A percentile compares a stretch with the other conserved stretches of the same genome.
Evolutionary conservation across 495 filamentous ascomycete genomes (phyloP).

Genomic region (Trichoderma asperelloides): DNA sequence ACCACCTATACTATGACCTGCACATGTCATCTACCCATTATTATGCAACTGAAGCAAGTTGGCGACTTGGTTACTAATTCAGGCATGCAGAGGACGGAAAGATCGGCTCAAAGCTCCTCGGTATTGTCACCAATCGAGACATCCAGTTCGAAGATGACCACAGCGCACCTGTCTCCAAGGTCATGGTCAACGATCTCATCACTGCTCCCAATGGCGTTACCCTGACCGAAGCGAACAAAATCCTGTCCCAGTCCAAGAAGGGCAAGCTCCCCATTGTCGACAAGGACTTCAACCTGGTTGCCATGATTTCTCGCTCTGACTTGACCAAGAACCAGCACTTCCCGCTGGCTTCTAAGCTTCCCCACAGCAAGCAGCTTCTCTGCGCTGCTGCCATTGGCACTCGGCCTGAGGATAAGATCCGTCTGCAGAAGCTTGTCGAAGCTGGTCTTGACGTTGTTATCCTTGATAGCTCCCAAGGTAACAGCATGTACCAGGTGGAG

Average conservation of each 20-base stretch:
- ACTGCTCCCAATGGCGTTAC: slow-evolving; percentile 82
- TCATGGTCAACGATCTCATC: slow-evolving; percentile 94
- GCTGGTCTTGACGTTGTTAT: slow-evolving; percentile 93
- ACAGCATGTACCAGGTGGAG: slow-evolving; percentile 91
- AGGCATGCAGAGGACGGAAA: slow-evolving; percentile 67
- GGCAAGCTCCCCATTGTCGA: slow-evolving; percentile 98
- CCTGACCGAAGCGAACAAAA: slow-evolving; percentile 80
- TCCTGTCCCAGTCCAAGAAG: slow-evolving; percentile 93
- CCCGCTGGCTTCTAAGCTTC: slow-evolving; percentile 91
- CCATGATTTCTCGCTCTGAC: slow-evolving; percentile 92
- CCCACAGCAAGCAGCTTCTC: slow-evolving; percentile 95
- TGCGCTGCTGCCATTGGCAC: slow-evolving; percentile 93
- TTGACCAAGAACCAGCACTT: slow-evolving; percentile 98
- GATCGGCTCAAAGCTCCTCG: slow-evolving; percentile 87
- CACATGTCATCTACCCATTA: not conserved
- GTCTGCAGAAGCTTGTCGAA: slow-evolving; percentile 82
- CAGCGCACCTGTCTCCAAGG: slow-evolving; percentile 65
- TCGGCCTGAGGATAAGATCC: slow-evolving; percentile 77
- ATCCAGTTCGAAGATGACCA: slow-evolving; percentile 78
- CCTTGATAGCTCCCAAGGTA: slow-evolving; percentile 92
- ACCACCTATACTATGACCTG: slow-evolving; percentile 31
- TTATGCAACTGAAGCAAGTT: not conserved
- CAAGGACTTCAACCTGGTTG: slow-evolving; percentile 73
- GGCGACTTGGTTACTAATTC: slow-evolving; percentile 18
- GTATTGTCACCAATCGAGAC: slow-evolving; percentile 95